Percentiles rank a stretch among this genome's conserved stretches.
Evolutionary conservation across 306 rosid genomes (phyloP).

Genomic region (Gynostemma pentaphyllum): DNA sequence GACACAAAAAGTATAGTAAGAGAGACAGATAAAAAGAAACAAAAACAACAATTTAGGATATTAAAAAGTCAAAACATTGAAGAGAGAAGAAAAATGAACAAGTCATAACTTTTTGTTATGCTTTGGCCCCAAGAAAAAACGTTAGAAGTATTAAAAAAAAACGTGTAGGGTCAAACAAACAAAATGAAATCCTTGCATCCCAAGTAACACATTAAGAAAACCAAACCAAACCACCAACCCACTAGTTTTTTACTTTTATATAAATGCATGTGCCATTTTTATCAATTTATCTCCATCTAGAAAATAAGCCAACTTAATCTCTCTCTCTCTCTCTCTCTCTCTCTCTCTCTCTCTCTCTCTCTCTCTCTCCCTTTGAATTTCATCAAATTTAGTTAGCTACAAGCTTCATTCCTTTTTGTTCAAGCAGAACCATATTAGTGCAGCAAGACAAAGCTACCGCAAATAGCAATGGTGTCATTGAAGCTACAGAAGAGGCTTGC

Average conservation of each 20-base stretch:
- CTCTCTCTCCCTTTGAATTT: background rate
- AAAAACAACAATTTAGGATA: background rate
- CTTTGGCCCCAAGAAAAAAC: slow-evolving; percentile 9
- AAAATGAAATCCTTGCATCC: slow-evolving; percentile 3
- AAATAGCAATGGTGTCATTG: slow-evolving; percentile 15
- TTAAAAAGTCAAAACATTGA: background rate
- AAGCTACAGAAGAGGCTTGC: slow-evolving; percentile 18
- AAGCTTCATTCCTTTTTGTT: background rate
- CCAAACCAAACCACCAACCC: background rate
- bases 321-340: background rate
- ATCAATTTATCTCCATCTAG: background rate
- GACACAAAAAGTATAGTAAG: too few species aligned
- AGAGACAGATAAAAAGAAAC: too few species aligned
- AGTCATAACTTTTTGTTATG: background rate
- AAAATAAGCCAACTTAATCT: background rate
- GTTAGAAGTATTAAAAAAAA: background rate
- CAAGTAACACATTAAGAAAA: background rate
- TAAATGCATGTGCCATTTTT: background rate
- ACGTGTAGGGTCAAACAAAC: background rate
- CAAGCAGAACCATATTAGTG: background rate
- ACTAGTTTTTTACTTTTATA: background rate
- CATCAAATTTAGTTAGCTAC: background rate
- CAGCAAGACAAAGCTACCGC: background rate
- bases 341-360: background rate
- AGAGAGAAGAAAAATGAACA: too few species aligned